A percentile compares a stretch with the other conserved stretches of the same genome.
phyloP scores from a whole-genome alignment of 2,329 filamentous ascomycete genomes.

The Trichophaea hybrida region DNA sequence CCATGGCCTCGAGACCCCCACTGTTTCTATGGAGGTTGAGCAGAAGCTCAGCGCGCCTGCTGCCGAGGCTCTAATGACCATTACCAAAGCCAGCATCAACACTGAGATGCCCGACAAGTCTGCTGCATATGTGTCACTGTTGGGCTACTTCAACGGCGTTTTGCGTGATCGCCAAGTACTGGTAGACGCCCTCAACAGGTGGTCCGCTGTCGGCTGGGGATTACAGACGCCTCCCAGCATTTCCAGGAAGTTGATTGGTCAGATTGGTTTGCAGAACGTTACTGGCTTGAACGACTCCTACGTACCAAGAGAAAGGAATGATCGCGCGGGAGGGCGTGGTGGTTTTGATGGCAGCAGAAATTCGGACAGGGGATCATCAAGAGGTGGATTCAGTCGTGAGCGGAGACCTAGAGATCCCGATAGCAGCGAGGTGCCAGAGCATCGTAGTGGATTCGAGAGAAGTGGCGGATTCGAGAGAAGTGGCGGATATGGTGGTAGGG shows the following conservation, averaged over 20 bases:
- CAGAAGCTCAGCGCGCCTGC: constrained; percentile 33
- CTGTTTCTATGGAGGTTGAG: constrained; percentile 34
- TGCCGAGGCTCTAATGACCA: constrained; percentile 35
- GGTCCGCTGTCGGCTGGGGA: constrained; percentile 40
- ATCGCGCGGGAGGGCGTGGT: constrained; percentile 4
- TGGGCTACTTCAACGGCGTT: constrained; percentile 39
- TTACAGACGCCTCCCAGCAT: constrained; percentile 38
- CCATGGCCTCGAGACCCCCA: constrained; percentile 38
- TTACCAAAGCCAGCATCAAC: constrained; percentile 34
- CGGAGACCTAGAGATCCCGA: not conserved
- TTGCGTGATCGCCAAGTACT: constrained; percentile 30
- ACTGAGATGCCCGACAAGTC: constrained; percentile 35
- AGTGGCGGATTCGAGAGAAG: not conserved
- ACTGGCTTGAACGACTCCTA: constrained; percentile 8
- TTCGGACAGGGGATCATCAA: not conserved
- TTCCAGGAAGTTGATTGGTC: constrained; percentile 17
- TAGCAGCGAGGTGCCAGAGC: not conserved
- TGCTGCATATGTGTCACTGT: constrained; percentile 42
- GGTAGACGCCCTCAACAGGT: constrained; percentile 41
- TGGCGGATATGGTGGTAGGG: not conserved
- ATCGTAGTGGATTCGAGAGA: constrained; percentile 1
- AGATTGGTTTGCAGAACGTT: constrained; percentile 5
- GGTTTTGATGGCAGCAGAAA: constrained; percentile 9
- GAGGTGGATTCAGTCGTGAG: not conserved
- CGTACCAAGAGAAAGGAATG: not conserved